Evolutionary conservation across 345 rosid species (phyloP), one percentile per base, ranked within the genome.

Genomic region (Populus euphratica): DNA sequence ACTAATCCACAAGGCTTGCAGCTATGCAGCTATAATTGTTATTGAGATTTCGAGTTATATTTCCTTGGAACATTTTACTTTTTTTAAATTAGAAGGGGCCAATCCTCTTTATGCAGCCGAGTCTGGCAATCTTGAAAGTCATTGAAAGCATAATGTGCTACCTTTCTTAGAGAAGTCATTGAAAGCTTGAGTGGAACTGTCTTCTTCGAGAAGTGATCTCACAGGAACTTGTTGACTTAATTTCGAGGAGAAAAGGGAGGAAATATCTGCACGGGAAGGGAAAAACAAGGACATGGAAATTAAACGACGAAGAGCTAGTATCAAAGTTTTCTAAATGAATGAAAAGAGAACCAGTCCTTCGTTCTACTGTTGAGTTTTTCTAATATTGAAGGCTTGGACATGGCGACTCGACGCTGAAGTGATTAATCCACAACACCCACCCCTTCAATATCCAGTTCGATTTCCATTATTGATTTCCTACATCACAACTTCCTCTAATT

Each of bases 401-500:
- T 39, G 10, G 0, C 11, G 39, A 36, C 8, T 36, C 64, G 5
- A 17, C 18, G 17, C 36, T 23, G 36, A 52, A 18, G 38, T 69
- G 63, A 77, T 44, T 47, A 44, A 27, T 43, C 64, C 75, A 47
- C 44, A 8, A 1, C 79, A 43, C 31, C 74, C 5, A 41, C 74
- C 63, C 8, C 12, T 70, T 49, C 69, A 29, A 20, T 0, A 8
- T 62, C 62, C 38, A 31, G 5, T 31, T 61, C 36, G 5, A 20
- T 41, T 59, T 59, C 18, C 54, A 49, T 18, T 17, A 6, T 65
- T 65, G 9, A 29, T 4, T 65, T 65, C 21, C 7, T 23, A 23
- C 17, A 59, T 59, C 21, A 69, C 43, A 25, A 59, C 68, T 66
- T 9, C 61, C 20, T 0, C 29, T 2, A 27, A 8, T 17, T 50